These are phyloP conservation scores for Chlorella sp. DNA, from an alignment of 139 green algal genomes.

Conservation along the genomic window DNA sequence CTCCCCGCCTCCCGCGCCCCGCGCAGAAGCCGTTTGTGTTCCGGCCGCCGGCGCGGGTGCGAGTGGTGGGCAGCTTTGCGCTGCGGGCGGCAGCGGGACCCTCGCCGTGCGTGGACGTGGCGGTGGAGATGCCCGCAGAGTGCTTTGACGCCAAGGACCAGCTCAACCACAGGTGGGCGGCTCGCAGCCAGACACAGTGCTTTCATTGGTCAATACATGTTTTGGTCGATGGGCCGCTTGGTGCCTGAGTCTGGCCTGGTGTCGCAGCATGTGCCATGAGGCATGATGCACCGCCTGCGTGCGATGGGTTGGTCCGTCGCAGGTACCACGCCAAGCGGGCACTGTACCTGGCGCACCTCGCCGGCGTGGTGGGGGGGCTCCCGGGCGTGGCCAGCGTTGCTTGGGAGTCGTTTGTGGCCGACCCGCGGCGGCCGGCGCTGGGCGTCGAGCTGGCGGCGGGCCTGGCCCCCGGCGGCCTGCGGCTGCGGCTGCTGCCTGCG, in stretches of 20 bases:
- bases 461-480: conserved; percentile 4
- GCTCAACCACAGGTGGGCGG: conserved; percentile 60
- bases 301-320: too few species aligned
- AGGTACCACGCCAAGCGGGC: conserved; percentile 71
- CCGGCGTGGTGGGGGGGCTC: conserved; percentile 34
- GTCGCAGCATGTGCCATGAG: too few species aligned
- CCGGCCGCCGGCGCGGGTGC: conserved; percentile 31
- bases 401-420: conserved; percentile 38
- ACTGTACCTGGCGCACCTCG: conserved; percentile 62
- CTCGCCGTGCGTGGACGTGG: conserved; percentile 54
- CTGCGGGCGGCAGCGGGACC: conserved; percentile 11
- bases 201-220: too few species aligned
- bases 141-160: conserved; percentile 75
- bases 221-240: too few species aligned
- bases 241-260: too few species aligned
- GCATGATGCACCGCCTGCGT: too few species aligned
- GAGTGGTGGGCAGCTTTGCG: conserved; percentile 49
- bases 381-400: conserved; percentile 31
- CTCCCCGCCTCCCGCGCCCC: background rate
- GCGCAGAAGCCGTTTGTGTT: conserved; percentile 33
- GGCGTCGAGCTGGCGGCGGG: conserved; percentile 29
- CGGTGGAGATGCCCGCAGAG: conserved; percentile 61
- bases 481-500: conserved; percentile 48
- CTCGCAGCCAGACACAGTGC: too few species aligned
- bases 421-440: conserved; percentile 59